Evolutionary conservation across 2,329 filamentous ascomycete species (phyloP).

Genomic region (Xylaria digitata): DNA sequence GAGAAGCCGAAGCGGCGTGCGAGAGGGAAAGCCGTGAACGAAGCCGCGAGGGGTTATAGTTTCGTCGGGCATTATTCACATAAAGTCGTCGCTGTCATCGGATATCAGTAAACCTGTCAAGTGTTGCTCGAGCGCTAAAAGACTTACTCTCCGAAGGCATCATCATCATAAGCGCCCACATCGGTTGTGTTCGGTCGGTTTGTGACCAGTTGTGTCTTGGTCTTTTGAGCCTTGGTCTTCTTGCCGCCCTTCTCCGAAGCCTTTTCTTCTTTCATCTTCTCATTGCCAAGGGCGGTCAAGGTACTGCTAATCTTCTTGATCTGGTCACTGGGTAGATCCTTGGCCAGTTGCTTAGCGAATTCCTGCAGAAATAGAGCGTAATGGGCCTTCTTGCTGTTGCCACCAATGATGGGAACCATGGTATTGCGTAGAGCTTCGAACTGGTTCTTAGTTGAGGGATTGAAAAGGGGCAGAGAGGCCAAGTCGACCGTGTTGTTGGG

Average conservation of each 20-base stretch:
- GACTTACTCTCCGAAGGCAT: conserved; percentile 84
- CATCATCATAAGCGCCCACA: conserved; percentile 81
- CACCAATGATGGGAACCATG: conserved; percentile 80
- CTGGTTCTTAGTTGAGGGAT: conserved; percentile 86
- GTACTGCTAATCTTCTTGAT: conserved; percentile 95
- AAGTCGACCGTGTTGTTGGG: conserved; percentile 86
- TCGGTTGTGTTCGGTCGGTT: conserved; percentile 72
- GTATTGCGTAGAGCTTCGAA: conserved; percentile 83
- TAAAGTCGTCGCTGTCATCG: conserved; percentile 73
- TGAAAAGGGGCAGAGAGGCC: conserved; percentile 83
- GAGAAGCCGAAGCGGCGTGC: conserved; percentile 26
- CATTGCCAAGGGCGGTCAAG: conserved; percentile 90
- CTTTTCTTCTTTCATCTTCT: conserved; percentile 99
- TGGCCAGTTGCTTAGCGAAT: conserved; percentile 86
- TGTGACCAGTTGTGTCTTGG: conserved; percentile 84
- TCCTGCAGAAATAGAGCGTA: conserved; percentile 92
- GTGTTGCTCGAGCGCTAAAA: not conserved
- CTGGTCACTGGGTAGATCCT: conserved; percentile 89
- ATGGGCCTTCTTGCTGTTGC: conserved; percentile 86
- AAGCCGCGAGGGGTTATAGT: conserved; percentile 39
- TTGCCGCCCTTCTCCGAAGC: conserved; percentile 91
- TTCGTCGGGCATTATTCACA: conserved; percentile 63
- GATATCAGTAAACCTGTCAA: conserved; percentile 12
- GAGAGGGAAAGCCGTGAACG: conserved; percentile 23
- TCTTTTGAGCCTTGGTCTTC: conserved; percentile 97